Base-by-base conservation (phyloP, 1,284 basidiomycete species). In the Pseudozyma hubeiensis region DNA sequence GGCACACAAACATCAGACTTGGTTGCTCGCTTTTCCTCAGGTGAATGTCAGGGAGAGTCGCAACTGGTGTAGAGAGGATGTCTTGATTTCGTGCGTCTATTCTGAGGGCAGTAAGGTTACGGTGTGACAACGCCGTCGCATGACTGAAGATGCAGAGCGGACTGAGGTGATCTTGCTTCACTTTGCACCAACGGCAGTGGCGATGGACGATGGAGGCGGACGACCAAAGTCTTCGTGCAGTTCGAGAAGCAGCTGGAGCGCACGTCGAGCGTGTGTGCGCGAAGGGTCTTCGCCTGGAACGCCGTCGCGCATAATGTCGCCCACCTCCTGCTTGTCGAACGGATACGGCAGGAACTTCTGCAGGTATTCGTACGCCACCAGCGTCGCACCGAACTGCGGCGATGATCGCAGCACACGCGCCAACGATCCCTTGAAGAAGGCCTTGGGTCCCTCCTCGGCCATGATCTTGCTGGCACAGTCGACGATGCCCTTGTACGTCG, bases 351-450 rank as follows among this genome's bases (percentile, higher is more conserved):
- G 41, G 71, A 74, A 74, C 63, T 74, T 74, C 45, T 74, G 71
- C 70, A 93, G 86, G 83, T 91, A 90, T 84, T 94, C 92, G 86
- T 93, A 93, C 39, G 90, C 91, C 68, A 97, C 90, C 31, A 99
- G 88, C 24, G 96, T 99, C 77, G 95, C 97, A 55, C 93, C 93
- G 83, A 95, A 96, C 59, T 87, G 86, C 17, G 86, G 86, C 24
- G 81, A 84, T 55, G 92, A 93, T 76, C 95, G 89, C 64, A 97
- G 86, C 52, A 97, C 88, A 76, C 95, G 92, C 45, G 96, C 96
- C 31, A 92, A 89, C 53, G 94, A 94, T 54, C 96, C 97, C 86
- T 98, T 99, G 90, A 93, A 99, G 72, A 99, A 87, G 9, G 97
- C 96, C 48, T 87, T 88, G 85, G 92, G 92, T 8, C 93, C 93